A percentile compares a stretch with the other conserved stretches of the same genome.
These are phyloP conservation scores for Chrysanthemum makinoi DNA, from an alignment of 129 eudicot genomes.

Conservation along the genomic window DNA sequence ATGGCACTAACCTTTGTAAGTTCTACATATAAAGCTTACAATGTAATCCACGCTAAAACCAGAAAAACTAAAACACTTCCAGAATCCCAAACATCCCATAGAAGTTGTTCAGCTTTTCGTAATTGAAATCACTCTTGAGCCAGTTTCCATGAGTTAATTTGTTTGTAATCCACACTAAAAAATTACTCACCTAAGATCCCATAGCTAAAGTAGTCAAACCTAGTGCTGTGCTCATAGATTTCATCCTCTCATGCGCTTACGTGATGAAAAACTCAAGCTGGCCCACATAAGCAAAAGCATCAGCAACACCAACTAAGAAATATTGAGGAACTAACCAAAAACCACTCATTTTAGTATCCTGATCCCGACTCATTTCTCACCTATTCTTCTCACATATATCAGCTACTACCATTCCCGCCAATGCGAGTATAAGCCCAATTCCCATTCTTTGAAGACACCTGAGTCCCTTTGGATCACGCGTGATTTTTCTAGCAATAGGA, in stretches of 20 bases:
- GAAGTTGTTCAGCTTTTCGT: slow-evolving; percentile 45
- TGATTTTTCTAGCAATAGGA: slow-evolving; percentile 60
- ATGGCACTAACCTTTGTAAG: too few relatives aligned
- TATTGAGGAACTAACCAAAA: slow-evolving; percentile 9
- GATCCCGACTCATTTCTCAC: slow-evolving; percentile 26
- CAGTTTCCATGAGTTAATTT: slow-evolving; percentile 37
- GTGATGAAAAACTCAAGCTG: too few relatives aligned
- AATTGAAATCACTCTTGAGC: slow-evolving; percentile 53
- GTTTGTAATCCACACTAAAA: slow-evolving; percentile 46
- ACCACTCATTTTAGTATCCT: slow-evolving; percentile 16
- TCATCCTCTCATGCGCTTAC: too few relatives aligned
- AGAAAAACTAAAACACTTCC: slow-evolving; percentile 40
- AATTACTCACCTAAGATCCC: slow-evolving; percentile 70
- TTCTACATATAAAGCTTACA: too few relatives aligned
- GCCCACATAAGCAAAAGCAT: too few relatives aligned
- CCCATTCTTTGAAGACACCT: slow-evolving; percentile 72
- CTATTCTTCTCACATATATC: slow-evolving; percentile 62
- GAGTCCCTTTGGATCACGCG: slow-evolving; percentile 55
- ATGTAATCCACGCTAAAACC: too few relatives aligned
- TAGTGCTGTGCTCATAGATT: not conserved
- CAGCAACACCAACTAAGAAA: slow-evolving; percentile 63
- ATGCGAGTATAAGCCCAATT: slow-evolving; percentile 60
- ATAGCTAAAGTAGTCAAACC: slow-evolving; percentile 59
- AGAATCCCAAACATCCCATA: slow-evolving; percentile 62
- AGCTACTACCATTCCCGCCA: slow-evolving; percentile 61